Evolutionary conservation across 2,329 filamentous ascomycete species (phyloP), one percentile per base, ranked within the genome.

Genomic region (Alternaria sp.): DNA sequence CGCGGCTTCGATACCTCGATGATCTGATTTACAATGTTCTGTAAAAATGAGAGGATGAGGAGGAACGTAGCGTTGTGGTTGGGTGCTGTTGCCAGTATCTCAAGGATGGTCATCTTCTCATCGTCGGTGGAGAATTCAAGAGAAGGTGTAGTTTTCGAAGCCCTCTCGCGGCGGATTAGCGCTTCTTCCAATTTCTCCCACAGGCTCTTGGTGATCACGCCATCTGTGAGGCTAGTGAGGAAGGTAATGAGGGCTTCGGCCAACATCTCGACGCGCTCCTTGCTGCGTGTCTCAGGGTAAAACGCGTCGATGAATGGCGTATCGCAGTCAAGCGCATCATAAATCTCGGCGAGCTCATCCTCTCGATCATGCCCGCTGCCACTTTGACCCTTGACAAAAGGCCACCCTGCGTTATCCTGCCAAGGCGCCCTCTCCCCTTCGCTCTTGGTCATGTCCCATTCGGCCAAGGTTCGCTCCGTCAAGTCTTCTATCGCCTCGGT

Each of bases 41-140:
- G 82, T 10, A 97, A 82, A 78, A 93, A 93, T 8, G 91, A 88
- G 0, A 90, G 92, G 14, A 97, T 80, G 64, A 97, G 93, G 2
- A 96, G 90, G 71, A 97, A 96, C 0, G 90, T 90, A 54, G 97
- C 93, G 72, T 92, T 95, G 78, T 96, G 90, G 49, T 89, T 89
- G 0, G 92, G 73, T 1, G 72, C 90, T 0, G 86, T 84, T 2
- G 85, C 81, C 2, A 97, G 83, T 2, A 89, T 84, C 65, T 97
- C 93, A 5, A 97, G 85, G 2, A 95, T 79, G 73, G 81, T 82
- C 37, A 82, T 82, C 61, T 86, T 84, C 42, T 84, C 80, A 44
- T 88, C 86, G 55, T 89, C 86, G 9, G 79, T 54, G 7, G 44
- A 34, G 31, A 34, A 34, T 13, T 34, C 31, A 1, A 34, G 44